Percentiles rank a stretch among this genome's conserved stretches.
These are phyloP conservation scores for Echeveria elegans DNA, from an alignment of 164 flowering plant species.

Conservation along the genomic window DNA sequence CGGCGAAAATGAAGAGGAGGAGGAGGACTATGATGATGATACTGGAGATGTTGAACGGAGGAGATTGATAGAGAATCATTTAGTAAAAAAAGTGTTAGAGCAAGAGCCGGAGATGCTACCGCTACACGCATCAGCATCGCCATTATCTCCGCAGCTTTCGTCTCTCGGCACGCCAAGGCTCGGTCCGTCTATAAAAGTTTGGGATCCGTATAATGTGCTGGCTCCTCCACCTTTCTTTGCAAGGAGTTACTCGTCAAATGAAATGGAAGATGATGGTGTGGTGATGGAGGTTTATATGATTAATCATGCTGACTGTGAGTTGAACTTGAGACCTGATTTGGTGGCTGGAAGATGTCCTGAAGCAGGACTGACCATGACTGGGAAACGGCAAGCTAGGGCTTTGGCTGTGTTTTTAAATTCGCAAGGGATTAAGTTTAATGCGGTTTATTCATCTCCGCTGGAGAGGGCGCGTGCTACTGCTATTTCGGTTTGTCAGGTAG, in stretches of 20 bases:
- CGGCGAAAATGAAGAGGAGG: conserved; percentile 36
- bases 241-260: conserved; percentile 21
- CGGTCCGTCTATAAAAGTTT: conserved; percentile 87
- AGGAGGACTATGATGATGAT: conserved; percentile 23
- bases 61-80: conserved; percentile 19
- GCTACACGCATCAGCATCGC: conserved; percentile 64
- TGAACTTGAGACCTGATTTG: conserved; percentile 75
- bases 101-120: conserved; percentile 94
- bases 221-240: conserved; percentile 45
- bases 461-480: conserved; percentile 83
- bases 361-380: conserved; percentile 55
- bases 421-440: conserved; percentile 66
- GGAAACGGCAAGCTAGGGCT: conserved; percentile 91
- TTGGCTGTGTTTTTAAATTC: conserved; percentile 85
- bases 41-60: conserved; percentile 8
- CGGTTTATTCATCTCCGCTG: conserved; percentile 77
- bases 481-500: conserved; percentile 74
- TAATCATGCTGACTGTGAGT: conserved; percentile 78
- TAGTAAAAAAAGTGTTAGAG: conserved; percentile 73
- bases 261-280: conserved; percentile 36
- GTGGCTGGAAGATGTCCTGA: conserved; percentile 67
- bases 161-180: conserved; percentile 77
- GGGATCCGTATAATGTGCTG: conserved; percentile 94
- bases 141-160: conserved; percentile 67
- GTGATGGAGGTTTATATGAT: conserved; percentile 61